phyloP scores from a whole-genome alignment of 495 filamentous ascomycete species.

The Staphylotrichum longicolle region DNA sequence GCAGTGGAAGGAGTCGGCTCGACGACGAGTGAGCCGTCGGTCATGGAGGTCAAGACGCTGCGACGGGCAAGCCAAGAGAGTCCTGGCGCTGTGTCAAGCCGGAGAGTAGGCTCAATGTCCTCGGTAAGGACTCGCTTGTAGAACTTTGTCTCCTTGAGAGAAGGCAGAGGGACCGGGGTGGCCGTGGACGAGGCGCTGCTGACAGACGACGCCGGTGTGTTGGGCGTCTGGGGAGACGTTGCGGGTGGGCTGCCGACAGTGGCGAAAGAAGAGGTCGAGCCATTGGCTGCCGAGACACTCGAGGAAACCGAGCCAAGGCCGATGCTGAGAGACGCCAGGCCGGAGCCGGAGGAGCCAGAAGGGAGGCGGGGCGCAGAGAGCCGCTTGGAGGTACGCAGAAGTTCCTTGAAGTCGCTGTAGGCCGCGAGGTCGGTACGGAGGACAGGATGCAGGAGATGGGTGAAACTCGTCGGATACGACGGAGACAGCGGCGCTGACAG shows the following conservation, averaged over 20 bases:
- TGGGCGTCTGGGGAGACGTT: conserved; percentile 51
- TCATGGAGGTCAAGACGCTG: conserved; percentile 75
- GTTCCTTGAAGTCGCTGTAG: conserved; percentile 80
- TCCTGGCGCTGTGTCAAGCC: conserved; percentile 83
- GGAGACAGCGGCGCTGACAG: conserved; percentile 62
- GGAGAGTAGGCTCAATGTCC: conserved; percentile 90
- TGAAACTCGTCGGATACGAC: conserved; percentile 80
- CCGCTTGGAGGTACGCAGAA: conserved; percentile 66
- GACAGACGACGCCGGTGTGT: conserved; percentile 48
- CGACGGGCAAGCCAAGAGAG: conserved; percentile 90
- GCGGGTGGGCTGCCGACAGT: conserved; percentile 37
- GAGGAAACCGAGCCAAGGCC: conserved; percentile 45
- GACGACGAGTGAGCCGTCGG: conserved; percentile 82
- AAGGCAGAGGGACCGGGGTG: conserved; percentile 32
- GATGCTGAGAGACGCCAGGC: conserved; percentile 49
- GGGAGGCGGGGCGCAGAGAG: conserved; percentile 38
- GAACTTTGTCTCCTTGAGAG: conserved; percentile 84
- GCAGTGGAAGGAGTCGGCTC: conserved; percentile 70
- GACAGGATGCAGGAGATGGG: conserved; percentile 75
- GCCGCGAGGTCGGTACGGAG: conserved; percentile 76
- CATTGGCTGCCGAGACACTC: conserved; percentile 29
- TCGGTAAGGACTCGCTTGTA: conserved; percentile 85
- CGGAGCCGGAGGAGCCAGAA: conserved; percentile 17
- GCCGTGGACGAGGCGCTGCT: conserved; percentile 40
- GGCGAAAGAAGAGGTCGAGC: conserved; percentile 46